Conservation (phyloP, 495 filamentous ascomycete species). For the Neurospora sp. region DNA sequence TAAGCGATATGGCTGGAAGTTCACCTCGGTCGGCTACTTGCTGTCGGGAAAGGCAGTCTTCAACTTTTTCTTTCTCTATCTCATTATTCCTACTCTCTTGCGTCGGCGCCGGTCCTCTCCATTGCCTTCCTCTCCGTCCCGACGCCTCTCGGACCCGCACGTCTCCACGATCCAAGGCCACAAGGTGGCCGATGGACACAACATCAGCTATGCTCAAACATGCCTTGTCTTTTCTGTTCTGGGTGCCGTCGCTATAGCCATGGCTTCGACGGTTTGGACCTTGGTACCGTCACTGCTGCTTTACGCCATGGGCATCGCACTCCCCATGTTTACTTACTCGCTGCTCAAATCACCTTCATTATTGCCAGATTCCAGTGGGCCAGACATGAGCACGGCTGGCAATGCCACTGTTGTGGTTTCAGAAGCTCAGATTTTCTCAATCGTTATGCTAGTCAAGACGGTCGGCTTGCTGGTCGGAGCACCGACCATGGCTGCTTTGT, state of each 20-base stretch:
- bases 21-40: slow-evolving; percentile 32
- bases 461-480: slow-evolving; percentile 32
- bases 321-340: slow-evolving; percentile 35
- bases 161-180: neutral
- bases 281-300: slow-evolving; percentile 29
- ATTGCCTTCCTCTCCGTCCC: neutral
- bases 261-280: slow-evolving; percentile 20
- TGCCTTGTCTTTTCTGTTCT: slow-evolving; percentile 30
- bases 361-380: slow-evolving; percentile 6
- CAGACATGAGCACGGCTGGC: neutral
- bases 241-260: slow-evolving; percentile 28
- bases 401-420: slow-evolving; percentile 6
- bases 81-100: slow-evolving; percentile 27
- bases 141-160: neutral
- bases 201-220: slow-evolving; percentile 20
- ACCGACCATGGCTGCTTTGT: slow-evolving; percentile 29
- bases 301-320: slow-evolving; percentile 33
- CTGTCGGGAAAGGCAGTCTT: slow-evolving; percentile 33
- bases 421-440: slow-evolving; percentile 31
- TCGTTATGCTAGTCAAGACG: slow-evolving; percentile 37
- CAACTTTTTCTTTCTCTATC: slow-evolving; percentile 30
- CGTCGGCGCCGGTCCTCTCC: slow-evolving; percentile 1
- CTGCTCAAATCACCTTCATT: slow-evolving; percentile 28
- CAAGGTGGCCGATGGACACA: slow-evolving; percentile 15
- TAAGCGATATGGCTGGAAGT: slow-evolving; percentile 30